Evolutionary conservation across 768 basidiomycete species (phyloP).

Genomic region (Lyophyllum decastes): DNA sequence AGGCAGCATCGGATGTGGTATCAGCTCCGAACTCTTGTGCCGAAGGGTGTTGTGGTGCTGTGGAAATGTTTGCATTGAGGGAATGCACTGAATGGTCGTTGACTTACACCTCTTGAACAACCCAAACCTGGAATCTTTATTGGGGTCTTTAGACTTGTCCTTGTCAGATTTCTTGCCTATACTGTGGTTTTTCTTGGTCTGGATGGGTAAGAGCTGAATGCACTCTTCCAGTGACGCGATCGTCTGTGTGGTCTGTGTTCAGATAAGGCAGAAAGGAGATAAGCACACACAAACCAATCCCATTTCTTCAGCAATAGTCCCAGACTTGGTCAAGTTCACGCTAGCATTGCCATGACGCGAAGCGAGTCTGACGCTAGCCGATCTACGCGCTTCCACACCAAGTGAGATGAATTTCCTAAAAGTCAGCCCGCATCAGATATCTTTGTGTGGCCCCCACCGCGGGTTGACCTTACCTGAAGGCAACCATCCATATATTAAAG

Average conservation of each 20-base stretch:
- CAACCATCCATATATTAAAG: slow-evolving; percentile 73
- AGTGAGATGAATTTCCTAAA: slow-evolving; percentile 64
- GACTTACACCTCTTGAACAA: slow-evolving; percentile 63
- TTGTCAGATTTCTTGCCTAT: slow-evolving; percentile 50
- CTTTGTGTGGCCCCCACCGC: not conserved
- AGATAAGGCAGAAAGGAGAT: not conserved
- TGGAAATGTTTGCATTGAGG: not conserved
- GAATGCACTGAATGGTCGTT: not conserved
- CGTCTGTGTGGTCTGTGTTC: slow-evolving; percentile 38
- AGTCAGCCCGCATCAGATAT: not conserved
- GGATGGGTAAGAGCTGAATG: slow-evolving; percentile 40
- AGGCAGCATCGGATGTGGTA: not conserved
- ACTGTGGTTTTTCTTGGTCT: slow-evolving; percentile 36
- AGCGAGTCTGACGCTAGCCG: slow-evolving; percentile 40
- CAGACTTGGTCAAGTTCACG: slow-evolving; percentile 47
- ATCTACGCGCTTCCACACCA: slow-evolving; percentile 45
- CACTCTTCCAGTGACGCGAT: slow-evolving; percentile 61
- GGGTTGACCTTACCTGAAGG: slow-evolving; percentile 56
- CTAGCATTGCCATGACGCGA: slow-evolving; percentile 40
- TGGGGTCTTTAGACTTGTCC: slow-evolving; percentile 49
- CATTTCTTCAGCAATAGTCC: slow-evolving; percentile 65
- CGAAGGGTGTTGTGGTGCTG: slow-evolving; percentile 26
- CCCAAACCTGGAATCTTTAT: slow-evolving; percentile 47
- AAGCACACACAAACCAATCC: slow-evolving; percentile 58
- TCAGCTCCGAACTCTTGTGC: slow-evolving; percentile 20